Conservation (phyloP, 768 basidiomycete genomes). For the Tulasnella sp. region DNA sequence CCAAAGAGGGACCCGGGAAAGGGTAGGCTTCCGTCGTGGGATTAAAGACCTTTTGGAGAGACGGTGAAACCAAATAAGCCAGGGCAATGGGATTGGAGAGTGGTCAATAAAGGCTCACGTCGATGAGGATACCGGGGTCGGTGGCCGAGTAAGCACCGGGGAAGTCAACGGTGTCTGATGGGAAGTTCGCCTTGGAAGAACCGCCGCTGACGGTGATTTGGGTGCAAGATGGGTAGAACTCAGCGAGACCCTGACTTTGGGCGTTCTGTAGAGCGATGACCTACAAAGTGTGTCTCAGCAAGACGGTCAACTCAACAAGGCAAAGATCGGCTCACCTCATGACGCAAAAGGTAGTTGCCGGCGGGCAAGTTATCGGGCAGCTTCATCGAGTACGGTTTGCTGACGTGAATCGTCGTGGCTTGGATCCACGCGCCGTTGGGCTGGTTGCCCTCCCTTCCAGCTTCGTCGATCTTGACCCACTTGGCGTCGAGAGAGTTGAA, state of each 20-base stretch:
- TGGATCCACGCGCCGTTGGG: constrained; percentile 50
- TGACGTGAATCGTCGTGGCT: constrained; percentile 41
- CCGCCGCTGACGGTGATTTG: constrained; percentile 56
- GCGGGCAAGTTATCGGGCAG: constrained; percentile 49
- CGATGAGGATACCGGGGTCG: constrained; percentile 66
- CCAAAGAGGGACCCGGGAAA: constrained; percentile 26
- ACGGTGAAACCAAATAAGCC: neutral
- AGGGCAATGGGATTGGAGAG: neutral
- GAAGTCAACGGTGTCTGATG: constrained; percentile 49
- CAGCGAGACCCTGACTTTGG: constrained; percentile 55
- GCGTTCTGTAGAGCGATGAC: constrained; percentile 75
- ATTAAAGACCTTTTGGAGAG: constrained; percentile 24
- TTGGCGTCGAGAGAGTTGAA: constrained; percentile 56
- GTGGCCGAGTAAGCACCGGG: constrained; percentile 70
- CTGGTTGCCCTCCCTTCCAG: constrained; percentile 35
- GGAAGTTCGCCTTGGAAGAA: constrained; percentile 39
- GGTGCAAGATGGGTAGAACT: constrained; percentile 75
- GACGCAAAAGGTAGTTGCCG: constrained; percentile 71
- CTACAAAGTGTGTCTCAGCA: neutral
- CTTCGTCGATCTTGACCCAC: constrained; percentile 72
- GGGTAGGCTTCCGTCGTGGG: constrained; percentile 31
- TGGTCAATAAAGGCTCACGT: neutral
- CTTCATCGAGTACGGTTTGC: constrained; percentile 33
- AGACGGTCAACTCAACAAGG: neutral
- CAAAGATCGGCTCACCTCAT: constrained; percentile 44